Evolutionary conservation across 345 rosid genomes (phyloP).

Genomic region (Psidium guajava): DNA sequence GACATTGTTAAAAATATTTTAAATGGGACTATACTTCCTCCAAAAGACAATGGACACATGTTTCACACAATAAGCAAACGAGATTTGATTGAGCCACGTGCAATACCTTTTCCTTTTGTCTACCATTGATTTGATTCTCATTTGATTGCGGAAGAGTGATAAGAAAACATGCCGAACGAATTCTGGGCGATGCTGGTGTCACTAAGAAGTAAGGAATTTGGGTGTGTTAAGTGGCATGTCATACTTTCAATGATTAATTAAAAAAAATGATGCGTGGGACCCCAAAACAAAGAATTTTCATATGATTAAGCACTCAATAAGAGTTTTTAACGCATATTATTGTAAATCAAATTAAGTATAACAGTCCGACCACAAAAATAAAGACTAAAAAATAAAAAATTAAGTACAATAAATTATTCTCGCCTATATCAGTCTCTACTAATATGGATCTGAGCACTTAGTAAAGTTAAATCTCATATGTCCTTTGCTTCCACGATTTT

Average conservation of each 20-base stretch:
- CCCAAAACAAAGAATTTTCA: background rate
- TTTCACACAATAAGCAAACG: background rate
- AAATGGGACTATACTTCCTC: background rate
- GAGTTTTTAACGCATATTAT: background rate
- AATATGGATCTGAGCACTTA: too few relatives aligned
- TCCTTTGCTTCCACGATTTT: too few relatives aligned
- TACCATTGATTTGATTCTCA: background rate
- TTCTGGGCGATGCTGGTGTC: background rate
- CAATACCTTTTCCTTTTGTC: background rate
- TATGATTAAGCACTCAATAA: background rate
- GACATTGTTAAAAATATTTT: background rate
- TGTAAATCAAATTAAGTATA: background rate
- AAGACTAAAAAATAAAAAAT: background rate
- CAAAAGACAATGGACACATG: background rate
- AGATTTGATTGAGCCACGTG: background rate
- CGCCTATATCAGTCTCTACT: background rate
- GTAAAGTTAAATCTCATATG: too few relatives aligned
- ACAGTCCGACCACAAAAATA: too few relatives aligned
- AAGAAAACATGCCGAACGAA: background rate
- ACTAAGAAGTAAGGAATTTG: background rate
- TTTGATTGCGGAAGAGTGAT: background rate
- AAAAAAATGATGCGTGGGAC: background rate
- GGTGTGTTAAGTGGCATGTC: background rate
- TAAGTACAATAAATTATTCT: background rate
- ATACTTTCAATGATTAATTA: background rate